Evolutionary conservation across 306 rosid genomes (phyloP), one percentile per base, ranked within the genome.

Genomic region (Cucurbita maxima): DNA sequence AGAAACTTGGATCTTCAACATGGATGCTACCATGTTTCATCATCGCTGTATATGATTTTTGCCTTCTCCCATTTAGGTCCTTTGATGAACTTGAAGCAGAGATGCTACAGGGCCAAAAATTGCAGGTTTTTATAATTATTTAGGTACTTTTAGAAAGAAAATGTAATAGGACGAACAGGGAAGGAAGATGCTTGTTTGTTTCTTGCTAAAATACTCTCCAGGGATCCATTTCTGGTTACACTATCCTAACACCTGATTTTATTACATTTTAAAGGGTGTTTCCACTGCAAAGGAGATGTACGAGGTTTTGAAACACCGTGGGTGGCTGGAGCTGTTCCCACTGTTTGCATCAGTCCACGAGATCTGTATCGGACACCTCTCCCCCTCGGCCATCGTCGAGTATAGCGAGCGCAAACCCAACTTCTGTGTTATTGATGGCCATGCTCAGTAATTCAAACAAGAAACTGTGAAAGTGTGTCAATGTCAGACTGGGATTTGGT

Each of bases 71-170:
- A 69, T 56, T 52, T 56, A 92, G 98, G 81, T 87, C 98, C 56
- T 92, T 90, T 54, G 96, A 92, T 34, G 86, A 92, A 72, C 96
- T 92, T 74, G 98, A 92, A 86, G 93, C 86, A 52, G 89, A 87
- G 71, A 82, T 92, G 89, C 83, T 92, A 73, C 87, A 80, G 76
- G 98, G 98, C 81, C 98, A 92, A 81, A 92, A 88, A 82, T 82
- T 92, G 83, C 98, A 92, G 98, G 98, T 90, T 63, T 50, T 10
- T 10, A 58, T 30, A 58, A 25, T 30, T 8, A 58, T 58, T 10
- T 25, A 59, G 50, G 16, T 62, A 38, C 16, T 58, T n/a, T 62
- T 5, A 38, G 10, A 37, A 58, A 62, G 13, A 14, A 16, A 13
- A 8, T n/a, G 25, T 63, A 2, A 63, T 16, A 40, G 20, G 25